Evolutionary conservation across 768 basidiomycete species (phyloP).

Genomic region (Tricholomella constricta): DNA sequence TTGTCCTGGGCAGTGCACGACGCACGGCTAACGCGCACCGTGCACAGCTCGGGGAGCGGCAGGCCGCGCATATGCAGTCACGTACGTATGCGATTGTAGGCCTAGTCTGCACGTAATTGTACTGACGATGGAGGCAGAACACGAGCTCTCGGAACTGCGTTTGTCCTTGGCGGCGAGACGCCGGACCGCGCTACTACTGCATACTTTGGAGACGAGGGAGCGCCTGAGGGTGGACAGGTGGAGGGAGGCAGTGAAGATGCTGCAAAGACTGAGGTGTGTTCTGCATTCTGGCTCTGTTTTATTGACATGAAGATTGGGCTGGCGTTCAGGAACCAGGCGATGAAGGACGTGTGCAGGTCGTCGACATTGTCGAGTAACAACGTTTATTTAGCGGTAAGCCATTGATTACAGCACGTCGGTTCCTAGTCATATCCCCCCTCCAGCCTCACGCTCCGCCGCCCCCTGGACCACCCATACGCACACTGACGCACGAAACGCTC

Average conservation of each 20-base stretch:
- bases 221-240: slow-evolving; percentile 26
- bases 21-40: not conserved
- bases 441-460: not conserved
- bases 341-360: no score
- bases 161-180: slow-evolving; percentile 13
- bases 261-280: slow-evolving; percentile 20
- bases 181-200: slow-evolving; percentile 21
- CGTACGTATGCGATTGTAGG: slow-evolving; percentile 3
- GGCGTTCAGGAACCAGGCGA: no score
- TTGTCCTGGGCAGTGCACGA: not conserved
- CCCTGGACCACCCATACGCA: not conserved
- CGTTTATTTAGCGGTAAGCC: no score
- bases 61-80: slow-evolving; percentile 8
- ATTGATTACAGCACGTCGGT: no score
- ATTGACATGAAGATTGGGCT: no score
- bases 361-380: no score
- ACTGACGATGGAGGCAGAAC: slow-evolving; percentile 2
- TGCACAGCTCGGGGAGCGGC: slow-evolving; percentile 13
- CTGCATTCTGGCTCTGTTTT: not conserved
- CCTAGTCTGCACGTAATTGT: not conserved
- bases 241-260: slow-evolving; percentile 18
- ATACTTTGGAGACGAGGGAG: slow-evolving; percentile 27
- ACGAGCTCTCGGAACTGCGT: slow-evolving; percentile 1
- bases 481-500: slow-evolving; percentile 20
- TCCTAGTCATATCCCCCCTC: not conserved